Conservation (phyloP, 306 rosid genomes). For the Pyrus pyrifolia region DNA sequence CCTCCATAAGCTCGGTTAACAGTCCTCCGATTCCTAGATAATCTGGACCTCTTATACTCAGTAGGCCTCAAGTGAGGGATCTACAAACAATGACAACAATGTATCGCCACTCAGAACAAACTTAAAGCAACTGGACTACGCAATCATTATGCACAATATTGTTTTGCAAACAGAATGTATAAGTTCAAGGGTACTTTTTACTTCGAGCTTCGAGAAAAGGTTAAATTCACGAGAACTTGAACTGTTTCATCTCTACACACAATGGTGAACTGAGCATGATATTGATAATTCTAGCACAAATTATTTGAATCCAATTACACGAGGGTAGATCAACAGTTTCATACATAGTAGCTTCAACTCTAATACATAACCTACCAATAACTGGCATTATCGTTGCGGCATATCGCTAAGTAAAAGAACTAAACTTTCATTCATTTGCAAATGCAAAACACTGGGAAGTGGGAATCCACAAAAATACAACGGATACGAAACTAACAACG, state of each 20-base stretch:
- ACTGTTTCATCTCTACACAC: background rate
- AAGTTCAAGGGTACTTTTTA: background rate
- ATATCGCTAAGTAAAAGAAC: background rate
- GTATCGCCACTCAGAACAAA: background rate
- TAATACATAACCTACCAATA: background rate
- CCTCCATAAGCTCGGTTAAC: conserved; percentile 85
- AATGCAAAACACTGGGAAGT: background rate
- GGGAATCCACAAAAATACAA: background rate
- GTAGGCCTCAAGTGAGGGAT: conserved; percentile 88
- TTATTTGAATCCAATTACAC: background rate
- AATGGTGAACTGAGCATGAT: background rate
- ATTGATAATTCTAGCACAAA: background rate
- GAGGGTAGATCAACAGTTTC: background rate
- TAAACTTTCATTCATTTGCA: background rate
- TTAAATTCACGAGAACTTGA: background rate
- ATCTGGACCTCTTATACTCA: conserved; percentile 76
- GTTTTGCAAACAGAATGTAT: background rate
- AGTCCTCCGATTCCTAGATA: conserved; percentile 68
- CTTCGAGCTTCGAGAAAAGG: background rate
- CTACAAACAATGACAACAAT: conserved; percentile 24
- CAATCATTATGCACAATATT: background rate
- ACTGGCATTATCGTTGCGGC: background rate
- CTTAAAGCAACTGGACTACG: background rate
- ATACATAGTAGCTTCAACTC: background rate
- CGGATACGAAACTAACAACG: background rate